Conservation (phyloP, 495 filamentous ascomycete species). For the Tuber aestivum region DNA sequence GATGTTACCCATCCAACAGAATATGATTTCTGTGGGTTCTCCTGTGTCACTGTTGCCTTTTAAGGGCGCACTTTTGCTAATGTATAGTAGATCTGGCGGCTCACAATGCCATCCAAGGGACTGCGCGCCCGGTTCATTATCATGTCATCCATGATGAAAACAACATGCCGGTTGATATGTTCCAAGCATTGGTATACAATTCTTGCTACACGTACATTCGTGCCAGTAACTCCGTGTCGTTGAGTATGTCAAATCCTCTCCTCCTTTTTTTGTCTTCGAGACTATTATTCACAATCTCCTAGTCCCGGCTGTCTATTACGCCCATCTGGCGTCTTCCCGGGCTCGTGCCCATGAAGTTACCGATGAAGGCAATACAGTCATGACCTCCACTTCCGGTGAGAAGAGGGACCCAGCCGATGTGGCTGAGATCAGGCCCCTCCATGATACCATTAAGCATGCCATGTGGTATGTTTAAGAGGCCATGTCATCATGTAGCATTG, state of each 20-base stretch:
- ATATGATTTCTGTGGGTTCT: constrained; percentile 71
- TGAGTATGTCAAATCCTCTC: constrained; percentile 51
- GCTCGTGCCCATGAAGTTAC: constrained; percentile 63
- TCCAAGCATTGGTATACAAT: constrained; percentile 83
- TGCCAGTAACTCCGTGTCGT: constrained; percentile 83
- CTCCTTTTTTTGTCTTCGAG: background rate
- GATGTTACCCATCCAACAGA: constrained; percentile 87
- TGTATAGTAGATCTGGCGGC: constrained; percentile 51
- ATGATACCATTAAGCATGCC: constrained; percentile 32
- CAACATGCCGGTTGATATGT: constrained; percentile 54
- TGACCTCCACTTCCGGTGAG: constrained; percentile 27
- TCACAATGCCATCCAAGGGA: constrained; percentile 74
- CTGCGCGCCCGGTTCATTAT: constrained; percentile 71
- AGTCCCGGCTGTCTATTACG: constrained; percentile 88
- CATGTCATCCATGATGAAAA: constrained; percentile 78
- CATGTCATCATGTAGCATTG: background rate
- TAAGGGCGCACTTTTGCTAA: constrained; percentile 15
- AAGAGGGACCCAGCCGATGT: constrained; percentile 20
- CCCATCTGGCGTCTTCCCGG: constrained; percentile 78
- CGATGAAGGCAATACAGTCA: constrained; percentile 20
- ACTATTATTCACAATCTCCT: constrained; percentile 35
- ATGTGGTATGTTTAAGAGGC: constrained; percentile 40
- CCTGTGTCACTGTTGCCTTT: constrained; percentile 1
- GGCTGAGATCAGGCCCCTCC: constrained; percentile 29
- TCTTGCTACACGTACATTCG: constrained; percentile 89